Evolutionary conservation across 192 early-diverging fungal genomes (phyloP).

Genomic region (Entomortierella beljakovae): DNA sequence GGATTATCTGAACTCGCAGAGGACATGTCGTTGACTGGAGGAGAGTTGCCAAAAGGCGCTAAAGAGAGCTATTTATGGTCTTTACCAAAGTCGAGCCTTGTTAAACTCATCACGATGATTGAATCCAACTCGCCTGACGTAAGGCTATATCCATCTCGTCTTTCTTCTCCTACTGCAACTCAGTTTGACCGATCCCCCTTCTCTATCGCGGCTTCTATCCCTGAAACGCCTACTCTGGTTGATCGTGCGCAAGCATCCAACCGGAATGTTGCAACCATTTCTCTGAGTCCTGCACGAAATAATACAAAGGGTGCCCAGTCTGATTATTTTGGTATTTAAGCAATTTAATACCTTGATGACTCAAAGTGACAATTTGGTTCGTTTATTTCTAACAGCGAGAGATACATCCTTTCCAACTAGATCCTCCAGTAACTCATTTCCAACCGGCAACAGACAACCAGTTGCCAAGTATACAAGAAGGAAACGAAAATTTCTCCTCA

Average conservation of each 20-base stretch:
- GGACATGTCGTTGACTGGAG: constrained; percentile 44
- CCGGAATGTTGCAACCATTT: background rate
- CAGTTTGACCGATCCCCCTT: constrained; percentile 3
- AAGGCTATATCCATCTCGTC: constrained; percentile 40
- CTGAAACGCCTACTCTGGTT: constrained; percentile 1
- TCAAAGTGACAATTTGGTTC: too few species aligned
- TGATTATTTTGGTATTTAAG: constrained; percentile 40
- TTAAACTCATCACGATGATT: constrained; percentile 35
- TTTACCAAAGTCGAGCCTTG: constrained; percentile 21
- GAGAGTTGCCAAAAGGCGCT: constrained; percentile 18
- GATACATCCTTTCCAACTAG: background rate
- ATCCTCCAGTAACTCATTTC: constrained; percentile 13
- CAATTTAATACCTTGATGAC: too few species aligned
- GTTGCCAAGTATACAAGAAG: background rate
- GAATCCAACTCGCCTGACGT: constrained; percentile 19
- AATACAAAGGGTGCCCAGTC: background rate
- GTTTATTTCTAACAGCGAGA: too few species aligned
- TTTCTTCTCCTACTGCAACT: constrained; percentile 18
- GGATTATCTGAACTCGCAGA: constrained; percentile 18
- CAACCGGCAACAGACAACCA: background rate
- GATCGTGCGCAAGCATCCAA: constrained; percentile 3
- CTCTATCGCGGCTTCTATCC: background rate
- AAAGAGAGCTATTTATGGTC: constrained; percentile 32
- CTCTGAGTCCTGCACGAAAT: background rate
- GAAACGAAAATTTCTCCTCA: background rate